phyloP scores from a whole-genome alignment of 139 green algal species.

The Tetraselmis striata region DNA sequence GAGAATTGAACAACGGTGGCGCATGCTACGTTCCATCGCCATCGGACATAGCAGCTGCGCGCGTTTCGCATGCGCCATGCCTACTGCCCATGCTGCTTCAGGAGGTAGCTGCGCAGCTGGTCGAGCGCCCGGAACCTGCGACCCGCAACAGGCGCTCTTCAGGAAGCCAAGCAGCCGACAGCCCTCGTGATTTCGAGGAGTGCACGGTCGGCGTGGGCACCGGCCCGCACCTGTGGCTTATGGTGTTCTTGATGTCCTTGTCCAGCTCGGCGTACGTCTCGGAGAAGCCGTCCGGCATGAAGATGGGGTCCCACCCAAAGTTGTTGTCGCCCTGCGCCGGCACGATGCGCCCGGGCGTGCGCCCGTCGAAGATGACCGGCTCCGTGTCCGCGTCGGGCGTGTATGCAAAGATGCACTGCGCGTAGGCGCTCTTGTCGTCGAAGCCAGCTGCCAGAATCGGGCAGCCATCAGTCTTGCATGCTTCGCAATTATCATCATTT shows the following conservation, averaged over 20 bases:
- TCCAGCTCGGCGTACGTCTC: constrained; percentile 92
- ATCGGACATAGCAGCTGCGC: too few species aligned
- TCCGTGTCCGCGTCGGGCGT: constrained; percentile 59
- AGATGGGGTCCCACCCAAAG: constrained; percentile 90
- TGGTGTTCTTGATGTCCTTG: constrained; percentile 81
- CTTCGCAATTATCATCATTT: too few species aligned
- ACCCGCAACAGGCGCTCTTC: neutral
- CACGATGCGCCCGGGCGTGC: constrained; percentile 78
- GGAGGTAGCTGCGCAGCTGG: constrained; percentile 31
- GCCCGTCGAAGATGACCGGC: constrained; percentile 80
- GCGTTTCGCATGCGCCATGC: constrained; percentile 35
- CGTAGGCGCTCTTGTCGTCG: constrained; percentile 89
- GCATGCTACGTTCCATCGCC: too few species aligned
- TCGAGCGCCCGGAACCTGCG: constrained; percentile 46
- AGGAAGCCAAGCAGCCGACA: neutral
- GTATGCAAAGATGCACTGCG: constrained; percentile 94
- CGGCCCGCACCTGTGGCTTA: constrained; percentile 66
- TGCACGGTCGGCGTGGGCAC: neutral
- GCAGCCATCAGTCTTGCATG: too few species aligned
- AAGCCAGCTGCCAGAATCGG: constrained; percentile 50
- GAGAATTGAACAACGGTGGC: too few species aligned
- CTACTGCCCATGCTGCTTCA: constrained; percentile 11
- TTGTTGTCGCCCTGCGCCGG: constrained; percentile 51
- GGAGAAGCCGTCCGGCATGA: constrained; percentile 71
- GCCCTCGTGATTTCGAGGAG: neutral